phyloP scores from a whole-genome alignment of 164 flowering plant species.

The Taxillus chinensis region DNA sequence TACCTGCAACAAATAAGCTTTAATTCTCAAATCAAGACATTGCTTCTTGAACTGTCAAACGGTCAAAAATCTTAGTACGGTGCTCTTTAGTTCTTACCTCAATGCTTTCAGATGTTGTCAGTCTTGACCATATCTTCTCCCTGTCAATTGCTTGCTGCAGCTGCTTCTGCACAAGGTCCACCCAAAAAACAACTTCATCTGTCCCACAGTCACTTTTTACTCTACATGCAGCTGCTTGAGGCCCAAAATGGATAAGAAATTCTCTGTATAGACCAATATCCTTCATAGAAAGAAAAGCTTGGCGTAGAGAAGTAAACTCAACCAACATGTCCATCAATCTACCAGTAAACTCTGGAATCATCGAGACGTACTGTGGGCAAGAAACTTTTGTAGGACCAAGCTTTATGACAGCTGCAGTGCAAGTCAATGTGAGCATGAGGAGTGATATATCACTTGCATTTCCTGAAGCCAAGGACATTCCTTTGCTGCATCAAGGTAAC shows the following conservation, averaged over 20 bases:
- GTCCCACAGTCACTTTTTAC: constrained; percentile 40
- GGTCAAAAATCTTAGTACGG: too few species aligned
- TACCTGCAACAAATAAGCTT: constrained; percentile 41
- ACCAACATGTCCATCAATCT: constrained; percentile 90
- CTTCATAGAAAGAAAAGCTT: constrained; percentile 60
- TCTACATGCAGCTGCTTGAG: constrained; percentile 73
- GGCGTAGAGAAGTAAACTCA: constrained; percentile 54
- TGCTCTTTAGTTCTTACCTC: constrained; percentile 46
- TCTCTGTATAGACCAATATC: constrained; percentile 83
- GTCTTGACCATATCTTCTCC: constrained; percentile 92
- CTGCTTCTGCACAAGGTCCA: constrained; percentile 78
- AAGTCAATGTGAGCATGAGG: constrained; percentile 73
- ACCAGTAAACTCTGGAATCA: constrained; percentile 72
- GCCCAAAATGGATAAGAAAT: constrained; percentile 89
- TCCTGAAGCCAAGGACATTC: constrained; percentile 28
- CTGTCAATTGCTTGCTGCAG: constrained; percentile 79
- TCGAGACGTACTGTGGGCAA: constrained; percentile 72
- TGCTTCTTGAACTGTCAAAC: too few species aligned
- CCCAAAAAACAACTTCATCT: constrained; percentile 89
- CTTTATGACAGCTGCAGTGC: constrained; percentile 71
- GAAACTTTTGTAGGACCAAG: constrained; percentile 93
- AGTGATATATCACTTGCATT: constrained; percentile 58
- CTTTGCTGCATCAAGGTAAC: constrained; percentile 23
- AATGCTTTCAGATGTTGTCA: constrained; percentile 92
- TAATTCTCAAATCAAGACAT: not conserved